Evolutionary conservation across 768 basidiomycete genomes (phyloP).

Genomic region (Psilocybe azurescens): DNA sequence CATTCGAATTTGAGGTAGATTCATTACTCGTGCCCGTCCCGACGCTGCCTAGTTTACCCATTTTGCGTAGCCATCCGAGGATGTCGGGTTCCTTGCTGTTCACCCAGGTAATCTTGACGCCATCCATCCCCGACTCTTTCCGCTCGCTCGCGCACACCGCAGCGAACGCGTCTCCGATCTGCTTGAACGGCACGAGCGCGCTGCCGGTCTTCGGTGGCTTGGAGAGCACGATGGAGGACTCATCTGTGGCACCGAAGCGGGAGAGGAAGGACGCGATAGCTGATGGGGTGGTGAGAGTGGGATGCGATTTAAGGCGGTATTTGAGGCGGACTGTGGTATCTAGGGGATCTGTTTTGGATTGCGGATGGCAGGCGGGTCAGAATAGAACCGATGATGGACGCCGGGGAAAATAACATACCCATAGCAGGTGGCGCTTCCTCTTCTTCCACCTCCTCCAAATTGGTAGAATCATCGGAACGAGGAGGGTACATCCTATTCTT

Average conservation of each 20-base stretch:
- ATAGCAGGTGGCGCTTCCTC: slow-evolving; percentile 63
- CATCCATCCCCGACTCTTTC: slow-evolving; percentile 56
- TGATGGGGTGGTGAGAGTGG: slow-evolving; percentile 56
- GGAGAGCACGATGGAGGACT: slow-evolving; percentile 66
- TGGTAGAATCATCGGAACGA: slow-evolving; percentile 26
- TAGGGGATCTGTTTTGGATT: slow-evolving; percentile 47
- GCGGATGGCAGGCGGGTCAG: slow-evolving; percentile 6
- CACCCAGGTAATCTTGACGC: slow-evolving; percentile 77
- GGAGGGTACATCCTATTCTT: slow-evolving; percentile 46
- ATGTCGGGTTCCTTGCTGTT: slow-evolving; percentile 77
- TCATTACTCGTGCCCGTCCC: slow-evolving; percentile 1
- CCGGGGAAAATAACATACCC: slow-evolving; percentile 39
- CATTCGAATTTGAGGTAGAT: slow-evolving; percentile 6
- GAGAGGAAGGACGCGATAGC: slow-evolving; percentile 56
- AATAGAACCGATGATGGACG: not conserved
- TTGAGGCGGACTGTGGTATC: slow-evolving; percentile 82
- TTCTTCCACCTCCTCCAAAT: slow-evolving; percentile 34
- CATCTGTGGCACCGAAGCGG: slow-evolving; percentile 68
- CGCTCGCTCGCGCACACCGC: slow-evolving; percentile 67
- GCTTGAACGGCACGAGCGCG: slow-evolving; percentile 78
- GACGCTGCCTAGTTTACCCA: slow-evolving; percentile 60
- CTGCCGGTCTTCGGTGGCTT: slow-evolving; percentile 70
- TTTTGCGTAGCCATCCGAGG: slow-evolving; percentile 73
- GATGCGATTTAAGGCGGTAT: slow-evolving; percentile 63
- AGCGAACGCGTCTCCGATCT: slow-evolving; percentile 77